Percentiles rank a stretch among this genome's conserved stretches.
phyloP scores from a whole-genome alignment of 345 rosid species.

The Viola odorata region DNA sequence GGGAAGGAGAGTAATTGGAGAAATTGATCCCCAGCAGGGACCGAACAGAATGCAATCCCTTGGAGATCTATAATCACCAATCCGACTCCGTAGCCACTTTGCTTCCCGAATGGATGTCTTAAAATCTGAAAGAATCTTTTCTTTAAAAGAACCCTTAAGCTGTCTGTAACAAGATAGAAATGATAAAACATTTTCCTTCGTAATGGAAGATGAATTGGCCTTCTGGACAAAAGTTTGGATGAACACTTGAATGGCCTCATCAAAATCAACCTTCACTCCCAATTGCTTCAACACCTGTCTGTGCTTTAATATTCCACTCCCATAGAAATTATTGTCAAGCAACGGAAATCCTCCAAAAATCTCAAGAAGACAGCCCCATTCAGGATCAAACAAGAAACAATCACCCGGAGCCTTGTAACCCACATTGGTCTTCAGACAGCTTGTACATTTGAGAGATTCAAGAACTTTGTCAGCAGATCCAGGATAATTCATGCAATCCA shows the following conservation, averaged over 20 bases:
- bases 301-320: conserved; percentile 21
- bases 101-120: conserved; percentile 29
- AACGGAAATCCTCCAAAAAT: conserved; percentile 44
- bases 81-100: conserved; percentile 54
- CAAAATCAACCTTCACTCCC: conserved; percentile 43
- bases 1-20: conserved; percentile 48
- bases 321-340: conserved; percentile 38
- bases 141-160: conserved; percentile 12
- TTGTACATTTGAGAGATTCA: conserved; percentile 13
- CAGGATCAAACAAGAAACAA: conserved; percentile 47
- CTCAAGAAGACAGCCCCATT: conserved; percentile 49
- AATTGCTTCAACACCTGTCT: conserved; percentile 38
- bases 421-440: conserved; percentile 44
- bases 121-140: conserved; percentile 28
- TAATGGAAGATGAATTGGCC: conserved; percentile 28
- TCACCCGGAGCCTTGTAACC: conserved; percentile 46
- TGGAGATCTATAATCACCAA: conserved; percentile 51
- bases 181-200: conserved; percentile 26
- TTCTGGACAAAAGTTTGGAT: conserved; percentile 26
- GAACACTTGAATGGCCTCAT: conserved; percentile 39
- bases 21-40: conserved; percentile 50
- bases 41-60: conserved; percentile 48
- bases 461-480: conserved; percentile 16
- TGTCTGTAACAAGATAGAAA: conserved; percentile 43
- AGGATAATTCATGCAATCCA: conserved; percentile 31